A percentile compares a stretch with the other conserved stretches of the same genome.
These are phyloP conservation scores for Barnettozyma sp. DNA, from an alignment of 805 yeast species.

Conservation along the genomic window DNA sequence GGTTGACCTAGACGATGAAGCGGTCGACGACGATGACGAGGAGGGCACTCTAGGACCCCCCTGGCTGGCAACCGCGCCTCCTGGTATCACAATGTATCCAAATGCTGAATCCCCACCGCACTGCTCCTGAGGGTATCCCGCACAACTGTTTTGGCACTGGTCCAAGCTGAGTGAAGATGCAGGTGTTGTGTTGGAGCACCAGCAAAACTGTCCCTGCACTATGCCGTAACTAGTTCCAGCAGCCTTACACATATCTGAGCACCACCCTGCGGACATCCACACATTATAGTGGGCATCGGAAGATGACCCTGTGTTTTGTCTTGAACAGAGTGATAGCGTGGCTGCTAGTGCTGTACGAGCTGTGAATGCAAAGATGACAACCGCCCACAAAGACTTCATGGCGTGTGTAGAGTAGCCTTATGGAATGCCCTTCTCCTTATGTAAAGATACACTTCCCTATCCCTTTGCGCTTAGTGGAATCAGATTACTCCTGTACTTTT, in stretches of 20 bases:
- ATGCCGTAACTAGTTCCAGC: slow-evolving; percentile 38
- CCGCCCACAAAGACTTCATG: slow-evolving; percentile 1
- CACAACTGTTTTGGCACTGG: slow-evolving; percentile 33
- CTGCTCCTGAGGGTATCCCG: slow-evolving; percentile 37
- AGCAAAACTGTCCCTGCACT: slow-evolving; percentile 44
- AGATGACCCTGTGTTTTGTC: slow-evolving; percentile 33
- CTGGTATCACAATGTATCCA: slow-evolving; percentile 43
- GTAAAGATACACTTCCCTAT: too few relatives aligned
- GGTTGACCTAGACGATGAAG: slow-evolving; percentile 4
- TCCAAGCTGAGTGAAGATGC: slow-evolving; percentile 29
- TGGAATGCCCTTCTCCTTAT: too few relatives aligned
- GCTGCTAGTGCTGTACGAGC: slow-evolving; percentile 1
- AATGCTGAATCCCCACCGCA: slow-evolving; percentile 43
- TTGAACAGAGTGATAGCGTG: slow-evolving; percentile 28
- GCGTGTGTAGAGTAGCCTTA: neutral
- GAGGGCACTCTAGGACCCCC: slow-evolving; percentile 1
- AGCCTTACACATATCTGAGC: slow-evolving; percentile 41
- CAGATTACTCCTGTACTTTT: too few relatives aligned
- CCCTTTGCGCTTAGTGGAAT: too few relatives aligned
- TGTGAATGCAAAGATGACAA: neutral
- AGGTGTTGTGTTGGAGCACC: slow-evolving; percentile 56
- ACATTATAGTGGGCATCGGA: slow-evolving; percentile 1
- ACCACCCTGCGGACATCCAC: slow-evolving; percentile 44
- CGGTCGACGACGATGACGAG: neutral
- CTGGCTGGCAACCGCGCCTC: slow-evolving; percentile 19